Evolutionary conservation across 2,329 filamentous ascomycete genomes (phyloP), one percentile per base, ranked within the genome.

Genomic region (Colletotrichum euphorbiae): DNA sequence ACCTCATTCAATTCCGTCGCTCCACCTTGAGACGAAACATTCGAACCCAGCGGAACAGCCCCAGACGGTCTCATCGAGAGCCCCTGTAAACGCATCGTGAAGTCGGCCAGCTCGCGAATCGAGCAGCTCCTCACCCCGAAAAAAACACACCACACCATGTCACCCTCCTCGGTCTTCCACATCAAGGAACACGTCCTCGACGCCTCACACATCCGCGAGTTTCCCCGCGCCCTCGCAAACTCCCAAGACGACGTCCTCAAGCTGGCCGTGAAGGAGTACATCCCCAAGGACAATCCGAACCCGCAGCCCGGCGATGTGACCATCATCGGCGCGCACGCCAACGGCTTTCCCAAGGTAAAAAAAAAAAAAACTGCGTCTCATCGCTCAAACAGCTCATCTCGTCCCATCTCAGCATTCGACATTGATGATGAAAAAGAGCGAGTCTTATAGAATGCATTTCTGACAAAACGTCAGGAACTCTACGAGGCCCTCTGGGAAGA

Each of bases 401-500:
- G 19, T 46, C 19, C 19, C 56, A 65, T 6, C 15, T 33, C 42
- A 45, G 11, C 3, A 42, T 57, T 60, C n/a, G 15, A 61, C 42
- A 46, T n/a, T 66, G 24, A 28, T 28, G 24, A n/a, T n/a, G 40
- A 9, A 33, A 13, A 46, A 8, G 3, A 12, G 28, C n/a, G 24
- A 51, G 4, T 6, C 5, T n/a, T 51, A 11, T 7, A 33, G 0
- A 51, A 2, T 8, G 17, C n/a, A 8, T 1, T 63, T 24, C n/a
- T 46, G 33, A 52, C 55, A 21, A 19, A 46, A 40, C 36, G 6
- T 12, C 61, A 94, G 91, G 95, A 98, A 83, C 80, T 98, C 2
- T 98, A 98, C 76, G 94, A 98, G 74, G 92, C 95, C 0, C 82
- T 98, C 0, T 98, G 94, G 92, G 93, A 95, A 67, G 93, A 97